These are phyloP conservation scores for Boletus reticulatus DNA, from an alignment of 768 basidiomycete genomes.

Conservation along the genomic window DNA sequence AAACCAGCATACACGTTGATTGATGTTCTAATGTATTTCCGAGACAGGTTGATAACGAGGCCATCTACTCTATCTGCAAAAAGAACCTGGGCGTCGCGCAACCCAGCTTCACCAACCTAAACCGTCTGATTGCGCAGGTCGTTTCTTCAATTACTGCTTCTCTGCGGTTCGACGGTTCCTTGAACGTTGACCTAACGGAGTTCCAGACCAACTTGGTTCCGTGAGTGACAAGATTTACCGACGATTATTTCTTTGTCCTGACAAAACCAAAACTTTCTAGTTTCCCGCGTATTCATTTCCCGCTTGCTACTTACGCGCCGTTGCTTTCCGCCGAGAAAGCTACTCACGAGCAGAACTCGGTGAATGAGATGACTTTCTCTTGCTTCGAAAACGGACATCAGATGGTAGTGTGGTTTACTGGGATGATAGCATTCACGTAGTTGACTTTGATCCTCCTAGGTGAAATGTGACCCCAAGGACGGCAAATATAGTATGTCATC, in stretches of 20 bases:
- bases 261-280: slow-evolving; percentile 37
- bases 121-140: slow-evolving; percentile 96
- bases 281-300: slow-evolving; percentile 99
- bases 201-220: slow-evolving; percentile 99
- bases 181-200: slow-evolving; percentile 97
- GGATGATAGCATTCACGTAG: not conserved
- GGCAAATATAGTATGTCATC: slow-evolving; percentile 92
- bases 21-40: slow-evolving; percentile 7
- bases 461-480: slow-evolving; percentile 92
- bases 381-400: slow-evolving; percentile 98
- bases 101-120: slow-evolving; percentile 92
- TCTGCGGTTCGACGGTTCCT: slow-evolving; percentile 92
- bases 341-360: slow-evolving; percentile 94
- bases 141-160: slow-evolving; percentile 98
- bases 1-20: not conserved
- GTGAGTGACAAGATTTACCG: slow-evolving; percentile 45
- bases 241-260: not conserved
- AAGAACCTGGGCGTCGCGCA: slow-evolving; percentile 81
- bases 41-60: slow-evolving; percentile 92
- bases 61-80: slow-evolving; percentile 99
- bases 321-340: slow-evolving; percentile 96
- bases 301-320: slow-evolving; percentile 93
- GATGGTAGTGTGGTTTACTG: slow-evolving; percentile 55
- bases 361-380: slow-evolving; percentile 96
- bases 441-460: slow-evolving; percentile 25